These are phyloP conservation scores for Talaromyces sp. DNA, from an alignment of 2,329 filamentous ascomycete species.

Conservation along the genomic window DNA sequence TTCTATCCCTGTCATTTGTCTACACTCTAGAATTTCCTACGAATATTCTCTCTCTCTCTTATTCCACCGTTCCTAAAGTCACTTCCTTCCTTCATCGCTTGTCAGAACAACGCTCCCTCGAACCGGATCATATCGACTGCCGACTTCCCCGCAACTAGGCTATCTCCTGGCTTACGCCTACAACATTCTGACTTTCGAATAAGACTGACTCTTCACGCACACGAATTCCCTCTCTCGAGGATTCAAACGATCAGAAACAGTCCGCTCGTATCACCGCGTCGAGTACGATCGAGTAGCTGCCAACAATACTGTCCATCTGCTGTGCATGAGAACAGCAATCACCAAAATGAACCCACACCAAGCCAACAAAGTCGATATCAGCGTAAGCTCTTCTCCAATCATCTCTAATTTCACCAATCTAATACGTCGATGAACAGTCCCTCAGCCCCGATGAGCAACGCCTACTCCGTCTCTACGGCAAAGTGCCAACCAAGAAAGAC, in stretches of 20 bases:
- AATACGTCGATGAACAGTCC: slow-evolving; percentile 56
- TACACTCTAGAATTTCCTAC: not conserved
- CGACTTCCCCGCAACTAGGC: slow-evolving; percentile 1
- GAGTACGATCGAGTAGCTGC: not conserved
- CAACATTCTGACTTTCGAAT: not conserved
- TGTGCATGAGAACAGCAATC: slow-evolving; percentile 13
- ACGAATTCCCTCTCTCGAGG: not conserved
- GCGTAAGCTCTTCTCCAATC: slow-evolving; percentile 60
- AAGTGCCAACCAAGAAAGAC: slow-evolving; percentile 94
- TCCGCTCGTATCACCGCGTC: not conserved
- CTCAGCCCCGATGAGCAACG: slow-evolving; percentile 93
- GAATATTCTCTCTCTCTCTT: not conserved
- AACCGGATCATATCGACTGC: not conserved
- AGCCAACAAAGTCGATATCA: slow-evolving; percentile 97
- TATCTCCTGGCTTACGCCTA: not conserved
- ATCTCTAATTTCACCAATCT: not conserved
- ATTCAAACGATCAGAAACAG: not conserved
- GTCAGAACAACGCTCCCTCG: not conserved
- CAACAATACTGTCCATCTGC: not conserved
- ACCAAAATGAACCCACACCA: slow-evolving; percentile 84
- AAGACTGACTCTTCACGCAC: not conserved
- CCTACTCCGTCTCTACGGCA: slow-evolving; percentile 95
- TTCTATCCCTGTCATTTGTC: not conserved
- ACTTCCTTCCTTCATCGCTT: not conserved
- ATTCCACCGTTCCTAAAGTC: not conserved